Conservation (phyloP, 495 filamentous ascomycete genomes). For the Podospora conica region DNA sequence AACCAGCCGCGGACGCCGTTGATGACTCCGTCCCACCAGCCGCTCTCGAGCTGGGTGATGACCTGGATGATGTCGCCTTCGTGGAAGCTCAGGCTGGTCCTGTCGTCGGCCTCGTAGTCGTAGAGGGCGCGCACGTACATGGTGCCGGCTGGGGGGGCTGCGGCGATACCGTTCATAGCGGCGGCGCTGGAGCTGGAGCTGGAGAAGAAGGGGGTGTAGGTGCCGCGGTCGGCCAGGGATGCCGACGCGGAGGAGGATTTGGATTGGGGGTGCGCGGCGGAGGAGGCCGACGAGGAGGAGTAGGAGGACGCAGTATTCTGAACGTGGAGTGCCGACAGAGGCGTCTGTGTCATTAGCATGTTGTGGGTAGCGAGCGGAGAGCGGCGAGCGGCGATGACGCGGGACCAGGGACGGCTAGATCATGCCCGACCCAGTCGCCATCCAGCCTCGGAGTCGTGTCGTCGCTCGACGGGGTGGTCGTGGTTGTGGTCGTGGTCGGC, state of each 20-base stretch:
- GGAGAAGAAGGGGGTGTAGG: conserved; percentile 17
- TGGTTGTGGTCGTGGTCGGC: too few relatives aligned
- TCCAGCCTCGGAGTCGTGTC: background rate
- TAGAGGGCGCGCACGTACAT: conserved; percentile 95
- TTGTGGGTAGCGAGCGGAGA: conserved; percentile 2
- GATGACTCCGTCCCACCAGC: conserved; percentile 99
- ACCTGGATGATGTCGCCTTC: conserved; percentile 96
- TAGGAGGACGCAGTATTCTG: conserved; percentile 33
- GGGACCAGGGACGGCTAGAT: conserved; percentile 2
- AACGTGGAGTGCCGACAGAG: conserved; percentile 43
- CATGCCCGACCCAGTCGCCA: background rate
- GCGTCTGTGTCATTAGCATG: conserved; percentile 48
- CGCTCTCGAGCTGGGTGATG: conserved; percentile 93
- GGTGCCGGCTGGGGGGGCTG: conserved; percentile 64
- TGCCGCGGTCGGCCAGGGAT: conserved; percentile 34
- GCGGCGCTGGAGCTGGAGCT: conserved; percentile 1
- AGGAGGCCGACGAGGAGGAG: background rate
- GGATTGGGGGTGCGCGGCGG: conserved; percentile 23
- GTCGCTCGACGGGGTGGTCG: too few relatives aligned
- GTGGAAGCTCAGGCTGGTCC: conserved; percentile 91
- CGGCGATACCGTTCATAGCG: conserved; percentile 65
- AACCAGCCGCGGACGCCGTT: conserved; percentile 94
- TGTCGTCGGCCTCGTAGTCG: conserved; percentile 95
- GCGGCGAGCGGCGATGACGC: conserved; percentile 7
- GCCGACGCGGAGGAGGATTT: conserved; percentile 29